These are phyloP conservation scores for Coffea eugenioides DNA, from an alignment of 257 asterid genomes.

Conservation along the genomic window DNA sequence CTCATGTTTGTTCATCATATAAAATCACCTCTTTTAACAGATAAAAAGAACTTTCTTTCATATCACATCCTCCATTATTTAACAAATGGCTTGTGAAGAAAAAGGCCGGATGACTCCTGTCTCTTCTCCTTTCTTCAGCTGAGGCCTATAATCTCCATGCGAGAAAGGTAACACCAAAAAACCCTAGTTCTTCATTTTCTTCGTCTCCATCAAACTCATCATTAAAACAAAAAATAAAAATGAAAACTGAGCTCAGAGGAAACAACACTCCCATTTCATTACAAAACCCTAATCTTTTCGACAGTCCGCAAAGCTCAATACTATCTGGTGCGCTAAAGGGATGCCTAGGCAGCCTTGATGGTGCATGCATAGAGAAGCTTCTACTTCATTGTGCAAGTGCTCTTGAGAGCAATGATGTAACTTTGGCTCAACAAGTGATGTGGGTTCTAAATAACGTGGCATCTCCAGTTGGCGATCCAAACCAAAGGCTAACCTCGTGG, in stretches of 20 bases:
- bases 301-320: conserved; percentile 33
- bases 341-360: conserved; percentile 57
- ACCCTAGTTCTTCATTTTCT: neutral
- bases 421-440: conserved; percentile 83
- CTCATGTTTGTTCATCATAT: neutral
- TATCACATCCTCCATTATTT: neutral
- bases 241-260: conserved; percentile 53
- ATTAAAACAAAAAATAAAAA: conserved; percentile 3
- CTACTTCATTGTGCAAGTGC: conserved; percentile 71
- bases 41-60: neutral
- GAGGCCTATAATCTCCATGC: neutral
- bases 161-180: neutral
- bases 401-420: conserved; percentile 65
- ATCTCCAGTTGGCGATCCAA: conserved; percentile 65
- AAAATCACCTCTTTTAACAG: neutral
- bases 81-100: neutral
- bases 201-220: neutral
- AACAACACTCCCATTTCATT: conserved; percentile 33
- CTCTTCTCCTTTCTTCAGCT: conserved; percentile 1
- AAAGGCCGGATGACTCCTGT: neutral
- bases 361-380: conserved; percentile 79
- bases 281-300: conserved; percentile 40
- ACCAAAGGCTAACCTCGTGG: conserved; percentile 70
- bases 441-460: conserved; percentile 94
- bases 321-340: conserved; percentile 50